Evolutionary conservation across 331 rosid species (phyloP), one percentile per base, ranked within the genome.

Genomic region (Spiraea crenata): DNA sequence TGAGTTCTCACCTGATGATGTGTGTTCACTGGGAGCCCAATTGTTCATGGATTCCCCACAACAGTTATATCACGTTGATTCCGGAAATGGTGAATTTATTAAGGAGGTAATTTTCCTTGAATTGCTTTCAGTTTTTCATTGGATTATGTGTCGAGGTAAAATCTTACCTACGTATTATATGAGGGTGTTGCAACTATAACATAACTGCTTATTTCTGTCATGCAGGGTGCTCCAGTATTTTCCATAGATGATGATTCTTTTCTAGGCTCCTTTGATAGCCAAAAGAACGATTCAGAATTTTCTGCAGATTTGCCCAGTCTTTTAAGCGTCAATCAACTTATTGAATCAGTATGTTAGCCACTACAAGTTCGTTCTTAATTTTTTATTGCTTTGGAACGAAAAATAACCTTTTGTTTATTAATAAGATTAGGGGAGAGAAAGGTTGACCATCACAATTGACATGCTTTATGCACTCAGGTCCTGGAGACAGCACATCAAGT

Each of bases 281-380:
- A 85, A 52, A 83, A 77, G 76, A 70, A 79, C 15, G 76, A 38
- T 75, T 40, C 71, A n/a, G 85, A 78, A 4, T 65, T 83, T 72
- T 74, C 89, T 37, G 7, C 50, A n/a, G 89, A 83, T 57, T 68
- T 39, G 71, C 90, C 88, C 54, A 49, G 31, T 72, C 82, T 89
- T 71, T 81, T 91, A 84, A 82, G 89, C 48, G 97, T 90, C 67
- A 72, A 88, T 84, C 93, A 91, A 84, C 88, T 95, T 64, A 76
- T 95, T 75, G 97, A 95, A 83, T 89, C 91, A 47, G 99, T 95
- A 89, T 25, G 92, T 86, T 77, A 45, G 71, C 71, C 78, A 47
- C 76, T 77, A 67, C 64, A 42, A 51, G 13, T 74, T 55, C 66
- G 76, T 67, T 34, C 66, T 61, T 65, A 75, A 44, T 15, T 67